Evolutionary conservation across 441 rosid genomes (phyloP).

Genomic region (California macrophylla): DNA sequence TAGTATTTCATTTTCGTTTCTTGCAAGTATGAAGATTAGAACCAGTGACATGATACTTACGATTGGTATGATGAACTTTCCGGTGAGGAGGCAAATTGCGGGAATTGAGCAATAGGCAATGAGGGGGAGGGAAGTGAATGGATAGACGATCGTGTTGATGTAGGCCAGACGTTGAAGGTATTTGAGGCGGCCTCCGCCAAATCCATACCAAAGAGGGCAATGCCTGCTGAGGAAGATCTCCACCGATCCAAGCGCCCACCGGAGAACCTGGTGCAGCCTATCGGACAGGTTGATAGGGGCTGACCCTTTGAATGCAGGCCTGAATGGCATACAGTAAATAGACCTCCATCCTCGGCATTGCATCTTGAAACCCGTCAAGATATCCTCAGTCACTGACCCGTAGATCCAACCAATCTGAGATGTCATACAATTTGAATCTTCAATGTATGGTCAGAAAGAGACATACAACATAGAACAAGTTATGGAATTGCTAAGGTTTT

Average conservation of each 20-base stretch:
- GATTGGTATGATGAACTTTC: constrained; percentile 91
- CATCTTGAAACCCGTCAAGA: constrained; percentile 97
- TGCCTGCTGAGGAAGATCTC: constrained; percentile 93
- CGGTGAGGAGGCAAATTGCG: constrained; percentile 85
- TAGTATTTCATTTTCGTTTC: no score
- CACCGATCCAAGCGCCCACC: constrained; percentile 97
- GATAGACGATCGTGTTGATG: constrained; percentile 78
- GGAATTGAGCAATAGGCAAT: constrained; percentile 78
- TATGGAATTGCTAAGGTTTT: background rate
- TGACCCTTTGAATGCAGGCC: constrained; percentile 90
- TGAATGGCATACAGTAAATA: constrained; percentile 72
- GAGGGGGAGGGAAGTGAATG: constrained; percentile 83
- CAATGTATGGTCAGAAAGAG: no score
- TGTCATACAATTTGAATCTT: no score
- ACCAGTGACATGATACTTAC: constrained; percentile 23
- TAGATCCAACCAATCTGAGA: constrained; percentile 93
- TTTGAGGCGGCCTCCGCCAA: constrained; percentile 66
- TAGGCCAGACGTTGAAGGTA: constrained; percentile 79
- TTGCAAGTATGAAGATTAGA: no score
- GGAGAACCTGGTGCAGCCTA: constrained; percentile 92
- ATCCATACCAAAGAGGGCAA: constrained; percentile 96
- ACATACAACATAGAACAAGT: background rate
- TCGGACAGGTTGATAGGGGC: constrained; percentile 97
- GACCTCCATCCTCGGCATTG: constrained; percentile 99
- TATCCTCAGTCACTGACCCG: constrained; percentile 95